Evolutionary conservation across 768 basidiomycete species (phyloP), one percentile per base, ranked within the genome.

Genomic region (Mycena crocata): DNA sequence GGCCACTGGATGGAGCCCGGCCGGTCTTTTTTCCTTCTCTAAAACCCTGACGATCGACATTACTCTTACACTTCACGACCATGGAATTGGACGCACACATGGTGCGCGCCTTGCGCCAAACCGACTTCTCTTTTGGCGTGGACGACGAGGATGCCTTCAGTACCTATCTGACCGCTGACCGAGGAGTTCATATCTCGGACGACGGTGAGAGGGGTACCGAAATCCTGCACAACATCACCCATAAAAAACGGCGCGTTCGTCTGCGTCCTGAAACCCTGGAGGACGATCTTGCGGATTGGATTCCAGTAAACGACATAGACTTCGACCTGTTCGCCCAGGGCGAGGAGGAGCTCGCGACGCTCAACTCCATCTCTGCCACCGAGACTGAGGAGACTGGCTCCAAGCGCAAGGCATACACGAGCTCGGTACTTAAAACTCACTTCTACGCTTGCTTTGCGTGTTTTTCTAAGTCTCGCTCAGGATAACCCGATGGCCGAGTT

Each of bases 241-340:
- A 45, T 12, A 52, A 62, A 26, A 62, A 54, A 31, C 50, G 50
- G 1, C 50, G 60, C 7, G 13, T 60, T 8, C 12, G 13, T 0
- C 39, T 51, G 4, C n/a, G 17, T 1, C 60, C 60, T 0, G 12
- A 12, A 0, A 3, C 10, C 2, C n/a, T 62, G 2, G 23, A 62
- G 1, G 60, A 62, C n/a, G 17, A 13, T 1, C 40, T 62, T 3
- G 60, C 49, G 8, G 4, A 42, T 6, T 62, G 60, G 60, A 26
- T 62, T n/a, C 60, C 60, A 2, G 50, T 52, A n/a, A n/a, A n/a
- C n/a, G 31, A 28, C 26, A 5, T n/a, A n/a, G 58, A 60, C 35
- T 6, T 15, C 0, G 42, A 23, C n/a, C n/a, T n/a, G n/a, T n/a
- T n/a, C n/a, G n/a, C n/a, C n/a, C n/a, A n/a, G n/a, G n/a, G n/a